Percentiles rank a stretch among this genome's conserved stretches.
phyloP scores from a whole-genome alignment of 345 rosid species.

The Salix brachista region DNA sequence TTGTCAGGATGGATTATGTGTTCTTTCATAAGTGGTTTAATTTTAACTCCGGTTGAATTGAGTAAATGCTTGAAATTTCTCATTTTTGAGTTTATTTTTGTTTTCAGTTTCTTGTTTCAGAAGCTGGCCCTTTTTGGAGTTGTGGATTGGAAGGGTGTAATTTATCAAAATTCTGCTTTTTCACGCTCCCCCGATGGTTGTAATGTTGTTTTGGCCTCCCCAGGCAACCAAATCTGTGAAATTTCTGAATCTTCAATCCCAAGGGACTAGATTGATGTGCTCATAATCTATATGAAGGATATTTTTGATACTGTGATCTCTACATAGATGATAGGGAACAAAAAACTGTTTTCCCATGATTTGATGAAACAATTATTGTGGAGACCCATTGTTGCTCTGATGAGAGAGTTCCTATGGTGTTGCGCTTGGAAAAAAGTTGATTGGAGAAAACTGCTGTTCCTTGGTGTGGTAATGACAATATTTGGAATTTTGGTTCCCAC shows the following conservation, averaged over 20 bases:
- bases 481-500: conserved; percentile 49
- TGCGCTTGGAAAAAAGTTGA: conserved; percentile 39
- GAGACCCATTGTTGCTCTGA: conserved; percentile 6
- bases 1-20: too few relatives aligned
- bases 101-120: not conserved
- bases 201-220: not conserved
- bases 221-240: not conserved
- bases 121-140: not conserved
- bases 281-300: too few relatives aligned
- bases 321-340: not conserved
- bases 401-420: conserved; percentile 33
- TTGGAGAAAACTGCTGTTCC: conserved; percentile 53
- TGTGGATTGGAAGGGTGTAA: not conserved
- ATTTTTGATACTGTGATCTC: not conserved
- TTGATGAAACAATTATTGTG: not conserved
- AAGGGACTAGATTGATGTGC: too few relatives aligned
- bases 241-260: not conserved
- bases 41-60: too few relatives aligned
- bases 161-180: not conserved
- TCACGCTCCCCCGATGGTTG: not conserved
- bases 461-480: conserved; percentile 45
- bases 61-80: too few relatives aligned
- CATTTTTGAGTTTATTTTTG: not conserved
- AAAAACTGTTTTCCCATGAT: not conserved
- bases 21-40: too few relatives aligned